These are phyloP conservation scores for Entomortierella parvispora DNA, from an alignment of 192 early-diverging fungal genomes.

Conservation along the genomic window DNA sequence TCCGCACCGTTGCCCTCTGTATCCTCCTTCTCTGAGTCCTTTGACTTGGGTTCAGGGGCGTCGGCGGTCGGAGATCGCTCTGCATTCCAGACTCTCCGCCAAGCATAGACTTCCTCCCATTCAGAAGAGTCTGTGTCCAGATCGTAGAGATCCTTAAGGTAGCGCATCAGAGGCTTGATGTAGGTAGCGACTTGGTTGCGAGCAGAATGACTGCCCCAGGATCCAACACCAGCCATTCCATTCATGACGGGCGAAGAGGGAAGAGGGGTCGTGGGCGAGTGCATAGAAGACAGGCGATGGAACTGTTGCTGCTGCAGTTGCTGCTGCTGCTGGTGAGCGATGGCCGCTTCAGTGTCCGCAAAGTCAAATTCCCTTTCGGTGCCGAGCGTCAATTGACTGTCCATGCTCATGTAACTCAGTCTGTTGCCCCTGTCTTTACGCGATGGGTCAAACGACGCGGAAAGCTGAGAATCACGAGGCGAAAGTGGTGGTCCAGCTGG, in stretches of 20 bases:
- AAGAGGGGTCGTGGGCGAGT: slow-evolving; percentile 44
- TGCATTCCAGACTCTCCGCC: slow-evolving; percentile 52
- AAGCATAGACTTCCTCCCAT: slow-evolving; percentile 52
- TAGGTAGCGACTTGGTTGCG: slow-evolving; percentile 22
- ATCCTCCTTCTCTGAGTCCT: slow-evolving; percentile 1
- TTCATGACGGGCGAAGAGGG: slow-evolving; percentile 36
- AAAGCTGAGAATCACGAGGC: slow-evolving; percentile 1
- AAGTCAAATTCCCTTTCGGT: slow-evolving; percentile 28
- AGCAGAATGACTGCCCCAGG: background rate
- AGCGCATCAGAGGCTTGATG: slow-evolving; percentile 55
- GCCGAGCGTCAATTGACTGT: slow-evolving; percentile 41
- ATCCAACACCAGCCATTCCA: background rate
- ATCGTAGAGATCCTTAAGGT: slow-evolving; percentile 69
- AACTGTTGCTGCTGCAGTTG: slow-evolving; percentile 39
- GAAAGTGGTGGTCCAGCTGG: slow-evolving; percentile 16
- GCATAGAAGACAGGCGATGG: slow-evolving; percentile 39
- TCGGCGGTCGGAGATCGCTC: slow-evolving; percentile 14
- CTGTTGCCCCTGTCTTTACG: slow-evolving; percentile 24
- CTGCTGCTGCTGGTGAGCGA: slow-evolving; percentile 11
- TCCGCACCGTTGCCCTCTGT: slow-evolving; percentile 10
- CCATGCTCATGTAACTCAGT: slow-evolving; percentile 40
- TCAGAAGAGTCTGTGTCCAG: slow-evolving; percentile 58
- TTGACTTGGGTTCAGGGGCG: background rate
- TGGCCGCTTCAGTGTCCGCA: slow-evolving; percentile 3
- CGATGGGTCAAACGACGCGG: slow-evolving; percentile 25